Evolutionary conservation across 805 yeast species (phyloP), one percentile per base, ranked within the genome.

Genomic region (Myxozyma melibiosi): DNA sequence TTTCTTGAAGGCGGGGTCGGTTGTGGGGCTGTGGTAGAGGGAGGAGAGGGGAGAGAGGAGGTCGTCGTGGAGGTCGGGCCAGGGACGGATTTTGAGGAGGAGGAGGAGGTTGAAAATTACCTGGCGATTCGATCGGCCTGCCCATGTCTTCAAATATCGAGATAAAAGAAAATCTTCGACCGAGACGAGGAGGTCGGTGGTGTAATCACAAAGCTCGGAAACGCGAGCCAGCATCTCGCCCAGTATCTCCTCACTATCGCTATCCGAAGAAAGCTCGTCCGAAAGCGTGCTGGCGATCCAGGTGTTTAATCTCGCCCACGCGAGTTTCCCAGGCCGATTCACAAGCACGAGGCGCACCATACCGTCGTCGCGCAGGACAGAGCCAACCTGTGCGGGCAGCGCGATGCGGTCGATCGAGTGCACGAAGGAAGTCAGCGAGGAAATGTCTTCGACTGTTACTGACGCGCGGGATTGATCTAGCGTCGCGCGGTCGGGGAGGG

Each of bases 381-480:
- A 37, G 18, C 62, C 62, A 9, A 58, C 25, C 28, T 58, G 62
- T 9, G 62, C 62, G 8, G 62, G 62, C 18, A 58, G 31, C 7
- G 47, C 47, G 28, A 58, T 31, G 7, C 49, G 20, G 8, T 53
- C 48, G n/a, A 58, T 46, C 20, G 31, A 30, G 7, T 40, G 39
- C 6, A 43, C 62, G 28, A 58, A 51, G 6, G 46, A 28, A n/a
- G 53, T 28, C 24, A 53, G 27, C n/a, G 53, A 16, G 6, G 47
- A 46, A 8, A 57, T 9, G 8, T 53, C 58, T 43, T 57, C 57
- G 6, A 57, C 54, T 0, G 61, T 48, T 7, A 53, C 53, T 11
- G 61, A 53, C 8, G 27, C 42, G 46, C 33, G 31, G 2, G 48
- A 24, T 4, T 18, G 39, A 33, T 50, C 51, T 16, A 44, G 40